phyloP scores from a whole-genome alignment of 116 monocot genomes.

The Iris pallida region DNA sequence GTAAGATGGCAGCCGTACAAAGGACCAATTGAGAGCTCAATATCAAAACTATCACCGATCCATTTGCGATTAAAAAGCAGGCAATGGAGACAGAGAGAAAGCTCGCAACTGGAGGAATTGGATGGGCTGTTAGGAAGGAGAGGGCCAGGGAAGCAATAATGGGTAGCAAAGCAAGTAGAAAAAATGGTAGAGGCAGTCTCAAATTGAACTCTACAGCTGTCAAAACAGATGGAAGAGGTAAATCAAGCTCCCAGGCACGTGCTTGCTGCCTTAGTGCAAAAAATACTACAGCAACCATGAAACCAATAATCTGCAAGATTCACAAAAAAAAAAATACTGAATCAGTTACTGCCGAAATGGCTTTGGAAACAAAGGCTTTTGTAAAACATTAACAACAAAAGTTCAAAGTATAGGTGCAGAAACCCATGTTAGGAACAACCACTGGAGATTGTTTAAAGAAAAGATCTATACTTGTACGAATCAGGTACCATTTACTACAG shows the following conservation, averaged over 20 bases:
- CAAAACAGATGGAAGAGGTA: constrained; percentile 70
- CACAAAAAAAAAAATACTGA: not conserved
- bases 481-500: no score
- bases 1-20: constrained; percentile 47
- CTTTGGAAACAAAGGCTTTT: not conserved
- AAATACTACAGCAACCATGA: constrained; percentile 65
- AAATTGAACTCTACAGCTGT: constrained; percentile 76
- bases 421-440: not conserved
- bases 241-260: constrained; percentile 77
- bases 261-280: constrained; percentile 92
- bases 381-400: not conserved
- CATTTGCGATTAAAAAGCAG: constrained; percentile 86
- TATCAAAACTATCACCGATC: constrained; percentile 60
- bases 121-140: constrained; percentile 25
- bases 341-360: no score
- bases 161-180: constrained; percentile 49
- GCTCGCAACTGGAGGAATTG: constrained; percentile 47
- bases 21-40: constrained; percentile 56
- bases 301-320: constrained; percentile 63
- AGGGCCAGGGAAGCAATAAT: constrained; percentile 36
- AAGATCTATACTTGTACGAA: no score
- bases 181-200: constrained; percentile 54
- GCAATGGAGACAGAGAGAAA: constrained; percentile 48
- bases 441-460: not conserved
- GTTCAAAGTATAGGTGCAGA: not conserved